These are phyloP conservation scores for Leishmania lainsoni DNA, from an alignment of 208 protist species.

Conservation along the genomic window DNA sequence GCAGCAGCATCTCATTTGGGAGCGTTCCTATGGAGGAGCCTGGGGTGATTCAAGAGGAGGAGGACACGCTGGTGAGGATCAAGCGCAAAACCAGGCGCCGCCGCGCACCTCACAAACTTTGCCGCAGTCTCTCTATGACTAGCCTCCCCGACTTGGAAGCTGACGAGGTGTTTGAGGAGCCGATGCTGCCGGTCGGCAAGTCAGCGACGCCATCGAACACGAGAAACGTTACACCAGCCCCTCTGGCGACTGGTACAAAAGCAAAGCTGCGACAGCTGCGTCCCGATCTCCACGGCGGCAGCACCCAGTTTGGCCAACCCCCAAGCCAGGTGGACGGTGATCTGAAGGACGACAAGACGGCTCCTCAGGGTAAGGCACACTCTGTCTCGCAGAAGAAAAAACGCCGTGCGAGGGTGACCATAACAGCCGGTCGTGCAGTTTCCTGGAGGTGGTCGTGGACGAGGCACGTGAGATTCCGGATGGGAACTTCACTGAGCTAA, in stretches of 20 bases:
- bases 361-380: not conserved
- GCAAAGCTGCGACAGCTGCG: not conserved
- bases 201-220: not conserved
- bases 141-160: conserved; percentile 30
- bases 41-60: conserved; percentile 25
- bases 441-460: conserved; percentile 43
- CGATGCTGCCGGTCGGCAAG: conserved; percentile 8
- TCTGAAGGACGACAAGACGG: conserved; percentile 1
- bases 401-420: conserved; percentile 19
- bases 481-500: conserved; percentile 6
- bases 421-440: conserved; percentile 60
- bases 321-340: not conserved
- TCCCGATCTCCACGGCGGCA: not conserved
- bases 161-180: conserved; percentile 26
- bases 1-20: conserved; percentile 33
- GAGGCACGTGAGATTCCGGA: conserved; percentile 33
- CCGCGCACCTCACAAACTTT: conserved; percentile 11
- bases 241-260: not conserved
- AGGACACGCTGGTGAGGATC: not conserved
- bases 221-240: not conserved
- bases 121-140: conserved; percentile 29
- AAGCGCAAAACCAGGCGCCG: conserved; percentile 18
- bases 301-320: conserved; percentile 2
- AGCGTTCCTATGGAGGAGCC: conserved; percentile 25
- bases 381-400: conserved; percentile 18